phyloP scores from a whole-genome alignment of 2,329 filamentous ascomycete species.

The Ascocoryne sarcoides region DNA sequence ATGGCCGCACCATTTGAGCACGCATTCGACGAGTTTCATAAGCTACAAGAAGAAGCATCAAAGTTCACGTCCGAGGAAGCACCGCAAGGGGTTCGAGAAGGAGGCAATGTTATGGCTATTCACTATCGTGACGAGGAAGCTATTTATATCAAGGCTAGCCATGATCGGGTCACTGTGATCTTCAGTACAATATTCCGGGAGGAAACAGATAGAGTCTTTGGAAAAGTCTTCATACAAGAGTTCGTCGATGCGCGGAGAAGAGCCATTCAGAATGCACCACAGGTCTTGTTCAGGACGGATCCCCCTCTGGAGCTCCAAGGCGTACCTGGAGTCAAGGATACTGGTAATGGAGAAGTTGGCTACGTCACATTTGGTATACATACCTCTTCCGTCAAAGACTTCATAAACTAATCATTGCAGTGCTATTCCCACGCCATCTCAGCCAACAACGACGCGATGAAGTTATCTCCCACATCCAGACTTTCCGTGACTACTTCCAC shows the following conservation, averaged over 20 bases:
- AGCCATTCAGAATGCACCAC: conserved; percentile 95
- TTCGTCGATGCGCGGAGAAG: conserved; percentile 93
- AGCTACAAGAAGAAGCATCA: conserved; percentile 76
- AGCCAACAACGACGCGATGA: conserved; percentile 84
- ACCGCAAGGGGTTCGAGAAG: conserved; percentile 80
- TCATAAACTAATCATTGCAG: conserved; percentile 37
- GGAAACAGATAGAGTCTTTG: conserved; percentile 94
- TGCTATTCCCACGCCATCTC: conserved; percentile 91
- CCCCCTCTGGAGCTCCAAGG: conserved; percentile 85
- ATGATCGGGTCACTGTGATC: conserved; percentile 96
- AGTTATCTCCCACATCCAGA: conserved; percentile 98
- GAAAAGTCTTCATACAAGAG: conserved; percentile 97
- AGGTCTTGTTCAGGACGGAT: conserved; percentile 93
- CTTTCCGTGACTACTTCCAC: conserved; percentile 99
- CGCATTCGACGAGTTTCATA: conserved; percentile 87
- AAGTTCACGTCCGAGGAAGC: conserved; percentile 92
- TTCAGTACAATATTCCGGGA: conserved; percentile 98
- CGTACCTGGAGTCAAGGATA: conserved; percentile 70
- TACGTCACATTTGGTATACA: conserved; percentile 90
- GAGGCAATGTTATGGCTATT: conserved; percentile 88
- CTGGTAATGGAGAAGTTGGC: conserved; percentile 76
- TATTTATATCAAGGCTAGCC: conserved; percentile 96
- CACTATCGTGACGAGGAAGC: conserved; percentile 98
- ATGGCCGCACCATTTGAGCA: conserved; percentile 99
- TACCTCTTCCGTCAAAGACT: conserved; percentile 3